phyloP scores from a whole-genome alignment of 2,329 filamentous ascomycete species.

The Fusarium anguioides region DNA sequence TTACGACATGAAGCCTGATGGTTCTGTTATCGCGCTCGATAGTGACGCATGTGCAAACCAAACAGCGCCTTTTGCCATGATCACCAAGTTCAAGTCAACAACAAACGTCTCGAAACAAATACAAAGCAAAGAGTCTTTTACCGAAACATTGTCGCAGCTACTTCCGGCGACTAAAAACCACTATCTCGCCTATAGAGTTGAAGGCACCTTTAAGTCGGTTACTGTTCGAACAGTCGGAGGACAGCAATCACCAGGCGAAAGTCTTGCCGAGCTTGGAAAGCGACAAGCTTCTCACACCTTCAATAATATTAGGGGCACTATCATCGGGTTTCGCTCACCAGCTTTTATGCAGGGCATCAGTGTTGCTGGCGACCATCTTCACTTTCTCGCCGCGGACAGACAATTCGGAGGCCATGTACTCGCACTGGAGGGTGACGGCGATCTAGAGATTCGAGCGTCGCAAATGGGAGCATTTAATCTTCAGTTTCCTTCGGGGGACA shows the following conservation, averaged over 20 bases:
- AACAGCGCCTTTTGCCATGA: conserved; percentile 30
- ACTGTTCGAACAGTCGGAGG: conserved; percentile 24
- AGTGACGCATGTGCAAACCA: not conserved
- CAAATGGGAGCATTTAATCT: conserved; percentile 11
- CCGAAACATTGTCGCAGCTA: not conserved
- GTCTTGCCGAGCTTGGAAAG: conserved; percentile 29
- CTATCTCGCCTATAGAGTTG: conserved; percentile 9
- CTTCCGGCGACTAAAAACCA: conserved; percentile 19
- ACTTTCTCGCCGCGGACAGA: conserved; percentile 9
- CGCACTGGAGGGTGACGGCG: conserved; percentile 7
- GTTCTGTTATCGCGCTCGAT: conserved; percentile 10
- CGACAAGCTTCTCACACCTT: conserved; percentile 22
- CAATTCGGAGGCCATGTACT: conserved; percentile 27
- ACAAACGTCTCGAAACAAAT: not conserved
- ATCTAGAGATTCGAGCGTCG: conserved; percentile 6
- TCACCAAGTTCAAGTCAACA: conserved; percentile 7
- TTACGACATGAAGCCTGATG: conserved; percentile 34
- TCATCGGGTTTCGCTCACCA: conserved; percentile 27
- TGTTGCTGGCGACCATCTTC: conserved; percentile 31
- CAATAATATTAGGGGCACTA: not conserved
- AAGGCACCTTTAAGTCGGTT: conserved; percentile 16
- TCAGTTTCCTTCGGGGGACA: conserved; percentile 1
- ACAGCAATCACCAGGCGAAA: conserved; percentile 20
- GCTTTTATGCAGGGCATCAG: conserved; percentile 32
- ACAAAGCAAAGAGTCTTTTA: conserved; percentile 1